Evolutionary conservation across 495 filamentous ascomycete species (phyloP).

Genomic region (Chaetomidium leptoderma): DNA sequence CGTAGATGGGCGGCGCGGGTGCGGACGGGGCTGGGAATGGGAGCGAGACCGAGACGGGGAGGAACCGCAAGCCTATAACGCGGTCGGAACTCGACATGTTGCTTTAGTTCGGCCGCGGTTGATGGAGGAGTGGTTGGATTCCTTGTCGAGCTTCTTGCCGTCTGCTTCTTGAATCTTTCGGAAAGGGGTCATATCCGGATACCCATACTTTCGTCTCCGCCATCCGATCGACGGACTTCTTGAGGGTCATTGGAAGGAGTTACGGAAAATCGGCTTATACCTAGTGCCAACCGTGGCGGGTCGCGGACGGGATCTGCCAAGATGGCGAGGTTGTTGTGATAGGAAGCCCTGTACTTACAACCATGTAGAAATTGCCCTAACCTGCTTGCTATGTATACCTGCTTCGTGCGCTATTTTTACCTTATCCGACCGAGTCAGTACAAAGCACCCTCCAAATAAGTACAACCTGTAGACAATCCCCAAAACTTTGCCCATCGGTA

Average conservation of each 20-base stretch:
- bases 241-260: conserved; percentile 1
- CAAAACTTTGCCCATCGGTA: too few relatives aligned
- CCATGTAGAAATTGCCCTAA: conserved; percentile 16
- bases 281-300: neutral
- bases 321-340: conserved; percentile 8
- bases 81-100: conserved; percentile 20
- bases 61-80: neutral
- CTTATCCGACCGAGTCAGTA: too few relatives aligned
- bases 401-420: too few relatives aligned
- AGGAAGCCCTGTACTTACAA: conserved; percentile 19
- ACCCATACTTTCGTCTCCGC: neutral
- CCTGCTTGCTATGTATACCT: too few relatives aligned
- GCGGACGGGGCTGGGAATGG: conserved; percentile 1
- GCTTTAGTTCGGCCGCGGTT: conserved; percentile 24
- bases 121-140: neutral
- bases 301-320: neutral
- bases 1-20: conserved; percentile 25
- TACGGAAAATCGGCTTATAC: conserved; percentile 9
- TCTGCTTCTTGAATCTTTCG: neutral
- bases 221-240: conserved; percentile 11
- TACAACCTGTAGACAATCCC: too few relatives aligned
- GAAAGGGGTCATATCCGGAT: neutral
- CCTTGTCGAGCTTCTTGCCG: neutral
- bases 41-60: neutral
- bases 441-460: neutral